Percentiles rank a stretch among this genome's conserved stretches.
phyloP scores from a whole-genome alignment of 441 rosid genomes.

The Pelargonium citronellum region DNA sequence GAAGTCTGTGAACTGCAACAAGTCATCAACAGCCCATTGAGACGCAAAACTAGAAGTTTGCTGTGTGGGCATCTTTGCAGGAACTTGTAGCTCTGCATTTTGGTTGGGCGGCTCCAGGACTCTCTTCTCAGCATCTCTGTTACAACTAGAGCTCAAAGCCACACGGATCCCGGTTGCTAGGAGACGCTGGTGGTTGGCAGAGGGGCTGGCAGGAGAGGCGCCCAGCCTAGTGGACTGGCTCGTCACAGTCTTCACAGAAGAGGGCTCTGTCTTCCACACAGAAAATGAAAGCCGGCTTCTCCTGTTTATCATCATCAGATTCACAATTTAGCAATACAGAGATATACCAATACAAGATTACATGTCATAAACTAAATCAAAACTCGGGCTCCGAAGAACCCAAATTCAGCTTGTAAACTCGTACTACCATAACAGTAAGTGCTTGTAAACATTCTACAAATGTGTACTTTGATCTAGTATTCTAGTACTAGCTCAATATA shows the following conservation, averaged over 20 bases:
- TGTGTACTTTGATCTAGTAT: neutral
- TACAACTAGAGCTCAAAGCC: conserved; percentile 60
- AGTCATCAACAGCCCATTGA: conserved; percentile 67
- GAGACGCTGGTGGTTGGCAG: conserved; percentile 68
- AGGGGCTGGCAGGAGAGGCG: too few relatives aligned
- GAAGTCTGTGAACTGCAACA: conserved; percentile 59
- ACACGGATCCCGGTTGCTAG: conserved; percentile 77
- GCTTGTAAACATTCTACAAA: too few relatives aligned
- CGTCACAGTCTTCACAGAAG: conserved; percentile 61
- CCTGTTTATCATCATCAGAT: conserved; percentile 31
- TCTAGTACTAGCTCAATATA: too few relatives aligned
- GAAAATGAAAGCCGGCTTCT: conserved; percentile 68
- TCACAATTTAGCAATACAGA: neutral
- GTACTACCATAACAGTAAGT: too few relatives aligned
- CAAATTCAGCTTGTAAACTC: too few relatives aligned
- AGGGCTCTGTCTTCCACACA: conserved; percentile 94
- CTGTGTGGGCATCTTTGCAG: conserved; percentile 36
- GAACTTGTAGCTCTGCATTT: conserved; percentile 29
- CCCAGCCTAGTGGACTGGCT: conserved; percentile 49
- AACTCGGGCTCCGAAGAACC: too few relatives aligned
- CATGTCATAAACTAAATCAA: too few relatives aligned
- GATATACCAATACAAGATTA: neutral
- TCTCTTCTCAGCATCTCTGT: conserved; percentile 39
- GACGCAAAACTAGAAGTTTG: conserved; percentile 35
- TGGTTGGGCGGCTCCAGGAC: conserved; percentile 63